A percentile compares a stretch with the other conserved stretches of the same genome.
phyloP scores from a whole-genome alignment of 176 grass and related monocot genomes.

The Tillandsia fasciculata region DNA sequence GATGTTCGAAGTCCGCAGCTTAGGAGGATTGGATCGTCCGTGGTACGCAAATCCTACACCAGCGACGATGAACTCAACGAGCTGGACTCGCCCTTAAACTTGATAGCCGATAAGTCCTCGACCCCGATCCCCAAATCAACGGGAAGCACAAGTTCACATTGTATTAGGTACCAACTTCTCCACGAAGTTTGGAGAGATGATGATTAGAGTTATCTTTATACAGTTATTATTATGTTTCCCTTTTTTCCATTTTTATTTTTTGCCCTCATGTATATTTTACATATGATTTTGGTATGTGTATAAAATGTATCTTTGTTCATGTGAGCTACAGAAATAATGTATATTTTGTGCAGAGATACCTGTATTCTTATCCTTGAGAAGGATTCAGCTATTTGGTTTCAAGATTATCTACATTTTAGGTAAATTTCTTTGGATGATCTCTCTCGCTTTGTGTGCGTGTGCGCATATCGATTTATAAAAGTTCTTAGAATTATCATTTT shows the following conservation, averaged over 20 bases:
- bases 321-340: not conserved
- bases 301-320: not conserved
- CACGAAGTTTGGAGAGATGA: not conserved
- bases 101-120: slow-evolving; percentile 38
- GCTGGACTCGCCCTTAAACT: slow-evolving; percentile 40
- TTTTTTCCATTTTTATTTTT: not conserved
- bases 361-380: not conserved
- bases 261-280: not conserved
- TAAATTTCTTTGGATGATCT: too few relatives aligned
- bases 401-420: too few relatives aligned
- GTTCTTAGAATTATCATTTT: too few relatives aligned
- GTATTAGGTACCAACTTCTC: not conserved
- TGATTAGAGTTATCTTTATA: not conserved
- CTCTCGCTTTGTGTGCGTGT: too few relatives aligned
- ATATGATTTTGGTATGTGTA: not conserved
- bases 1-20: slow-evolving; percentile 15
- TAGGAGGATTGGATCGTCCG: slow-evolving; percentile 35
- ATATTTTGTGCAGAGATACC: not conserved
- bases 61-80: slow-evolving; percentile 77
- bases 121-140: not conserved
- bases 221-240: not conserved
- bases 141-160: not conserved
- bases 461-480: too few relatives aligned
- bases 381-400: not conserved
- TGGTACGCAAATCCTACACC: slow-evolving; percentile 57